Evolutionary conservation across 345 rosid genomes (phyloP), one percentile per base, ranked within the genome.

Genomic region (Sonneratia caseolaris): DNA sequence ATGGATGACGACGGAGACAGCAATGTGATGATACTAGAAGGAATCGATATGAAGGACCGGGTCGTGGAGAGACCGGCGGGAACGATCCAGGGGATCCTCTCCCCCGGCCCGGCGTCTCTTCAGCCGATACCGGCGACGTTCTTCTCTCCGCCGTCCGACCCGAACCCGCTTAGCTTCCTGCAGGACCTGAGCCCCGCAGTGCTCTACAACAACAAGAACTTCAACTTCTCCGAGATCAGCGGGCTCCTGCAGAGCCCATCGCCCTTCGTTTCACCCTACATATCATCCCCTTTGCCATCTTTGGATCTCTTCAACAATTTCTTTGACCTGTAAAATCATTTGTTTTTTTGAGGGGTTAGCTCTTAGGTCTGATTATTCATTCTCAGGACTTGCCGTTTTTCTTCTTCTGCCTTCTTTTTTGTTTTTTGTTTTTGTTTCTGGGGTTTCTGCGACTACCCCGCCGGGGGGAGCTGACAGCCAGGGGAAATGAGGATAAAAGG

Each of bases 51-150:
- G 80, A 69, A 71, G 75, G 74, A 71, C 59, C 78, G 61, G 14
- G 64, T 51, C 73, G 76, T 79, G 38, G 87, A 85, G 73, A 78
- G 85, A 68, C 73, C 82, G 66, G 61, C 47, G 68, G 68, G 37
- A 4, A 76, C 66, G 64, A 72, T 77, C 57, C 92, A 82, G 0
- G 98, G 96, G 70, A 90, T 90, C 43, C 76, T 92, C 73, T 92
- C 96, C 0, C 95, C 96, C 0, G 93, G 85, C 0, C 96, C 98
- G 6, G 79, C 84, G 48, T 84, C 90, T 16, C 80, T 91, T 51
- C 92, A 85, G 5, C 80, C 77, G 61, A 83, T 93, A 69, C 81
- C 93, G 19, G 84, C 90, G 0, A 84, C 68, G 78, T 87, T 88
- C 73, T 93, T 93, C 72, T 85, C 93, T 64, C 81, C 93, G 36